Conservation (phyloP, 306 rosid genomes). For the Dicorynia guianensis region DNA sequence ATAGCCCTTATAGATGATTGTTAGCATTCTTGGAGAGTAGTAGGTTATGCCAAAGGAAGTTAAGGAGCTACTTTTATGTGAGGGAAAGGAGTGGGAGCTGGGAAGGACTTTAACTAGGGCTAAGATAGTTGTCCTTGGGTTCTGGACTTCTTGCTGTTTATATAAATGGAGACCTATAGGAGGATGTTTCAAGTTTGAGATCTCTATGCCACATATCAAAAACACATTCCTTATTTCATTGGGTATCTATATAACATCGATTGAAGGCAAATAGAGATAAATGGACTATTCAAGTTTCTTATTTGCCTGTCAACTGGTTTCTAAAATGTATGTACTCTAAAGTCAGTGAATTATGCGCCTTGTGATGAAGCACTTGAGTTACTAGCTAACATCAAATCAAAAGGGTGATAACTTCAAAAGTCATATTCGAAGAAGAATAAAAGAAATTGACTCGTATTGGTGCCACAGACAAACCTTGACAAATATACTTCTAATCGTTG, state of each 20-base stretch:
- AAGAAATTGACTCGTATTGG: not conserved
- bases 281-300: not conserved
- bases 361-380: not conserved
- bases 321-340: no score
- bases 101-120: not conserved
- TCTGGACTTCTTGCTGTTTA: not conserved
- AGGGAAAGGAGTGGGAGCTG: not conserved
- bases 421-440: not conserved
- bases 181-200: not conserved
- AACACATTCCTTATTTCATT: constrained; percentile 6
- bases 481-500: constrained; percentile 73
- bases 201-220: not conserved
- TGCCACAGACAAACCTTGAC: constrained; percentile 63
- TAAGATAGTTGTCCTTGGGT: not conserved
- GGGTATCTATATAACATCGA: not conserved
- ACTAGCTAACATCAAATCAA: constrained; percentile 24
- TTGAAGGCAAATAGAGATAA: not conserved
- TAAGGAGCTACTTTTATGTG: not conserved
- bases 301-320: no score
- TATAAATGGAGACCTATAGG: not conserved
- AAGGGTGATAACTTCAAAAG: constrained; percentile 3
- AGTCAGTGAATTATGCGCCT: not conserved
- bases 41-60: not conserved
- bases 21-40: not conserved
- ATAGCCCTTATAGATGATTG: not conserved